phyloP scores from a whole-genome alignment of 1,284 basidiomycete genomes.

The Melanopsichium pennsylvanicum region DNA sequence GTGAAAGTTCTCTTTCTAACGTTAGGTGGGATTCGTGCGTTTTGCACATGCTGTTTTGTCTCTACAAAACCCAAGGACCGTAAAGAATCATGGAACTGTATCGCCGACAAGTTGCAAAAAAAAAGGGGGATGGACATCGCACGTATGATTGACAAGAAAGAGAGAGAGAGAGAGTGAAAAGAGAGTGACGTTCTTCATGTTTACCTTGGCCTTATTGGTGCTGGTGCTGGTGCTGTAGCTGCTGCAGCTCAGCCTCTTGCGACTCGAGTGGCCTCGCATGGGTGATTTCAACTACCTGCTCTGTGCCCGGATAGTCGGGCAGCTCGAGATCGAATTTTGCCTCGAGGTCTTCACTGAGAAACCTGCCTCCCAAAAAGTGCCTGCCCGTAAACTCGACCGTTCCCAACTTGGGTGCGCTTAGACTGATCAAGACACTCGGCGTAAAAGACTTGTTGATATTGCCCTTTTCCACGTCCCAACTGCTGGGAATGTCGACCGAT shows the following conservation, averaged over 20 bases:
- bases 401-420: conserved; percentile 94
- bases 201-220: background rate
- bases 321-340: conserved; percentile 48
- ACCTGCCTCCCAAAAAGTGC: conserved; percentile 92
- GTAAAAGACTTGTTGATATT: conserved; percentile 69
- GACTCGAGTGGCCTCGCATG: conserved; percentile 31
- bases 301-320: conserved; percentile 52
- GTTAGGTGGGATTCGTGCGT: no score
- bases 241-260: conserved; percentile 11
- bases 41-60: no score
- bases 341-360: conserved; percentile 72
- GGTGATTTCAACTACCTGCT: conserved; percentile 63
- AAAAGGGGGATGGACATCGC: no score
- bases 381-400: conserved; percentile 75
- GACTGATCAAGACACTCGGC: conserved; percentile 83
- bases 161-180: background rate
- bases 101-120: no score
- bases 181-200: no score
- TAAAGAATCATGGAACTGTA: no score
- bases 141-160: background rate
- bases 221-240: background rate
- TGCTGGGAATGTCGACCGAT: conserved; percentile 89
- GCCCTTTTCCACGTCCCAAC: conserved; percentile 90
- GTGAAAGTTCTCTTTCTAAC: no score
- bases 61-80: no score